Conservation (phyloP, 2,329 filamentous ascomycete genomes). For the Scleromitrula shiraiana region DNA sequence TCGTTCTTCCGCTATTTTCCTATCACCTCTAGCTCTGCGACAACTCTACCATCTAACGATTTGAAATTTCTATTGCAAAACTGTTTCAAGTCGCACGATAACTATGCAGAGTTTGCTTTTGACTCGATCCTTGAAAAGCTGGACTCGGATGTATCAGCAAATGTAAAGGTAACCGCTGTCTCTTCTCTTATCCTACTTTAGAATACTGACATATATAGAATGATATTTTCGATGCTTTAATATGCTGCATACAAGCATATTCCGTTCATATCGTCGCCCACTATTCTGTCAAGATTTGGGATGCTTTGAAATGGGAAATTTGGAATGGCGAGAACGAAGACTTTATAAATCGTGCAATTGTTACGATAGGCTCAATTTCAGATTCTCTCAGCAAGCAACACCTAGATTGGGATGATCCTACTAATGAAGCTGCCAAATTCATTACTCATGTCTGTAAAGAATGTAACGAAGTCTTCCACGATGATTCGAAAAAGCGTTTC, state of each 20-base stretch:
- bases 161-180: slow-evolving; percentile 22
- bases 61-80: slow-evolving; percentile 18
- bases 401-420: slow-evolving; percentile 6
- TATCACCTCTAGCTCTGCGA: slow-evolving; percentile 14
- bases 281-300: slow-evolving; percentile 27
- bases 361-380: slow-evolving; percentile 19
- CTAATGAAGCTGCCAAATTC: slow-evolving; percentile 8
- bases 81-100: slow-evolving; percentile 24
- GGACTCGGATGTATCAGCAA: slow-evolving; percentile 23
- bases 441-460: slow-evolving; percentile 11
- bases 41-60: slow-evolving; percentile 15
- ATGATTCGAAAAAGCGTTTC: slow-evolving; percentile 8
- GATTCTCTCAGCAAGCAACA: slow-evolving; percentile 1
- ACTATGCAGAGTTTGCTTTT: slow-evolving; percentile 22
- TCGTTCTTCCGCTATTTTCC: slow-evolving; percentile 27
- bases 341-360: slow-evolving; percentile 21
- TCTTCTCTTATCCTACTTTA: neutral
- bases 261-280: slow-evolving; percentile 14
- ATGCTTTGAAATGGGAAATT: slow-evolving; percentile 29
- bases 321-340: slow-evolving; percentile 28
- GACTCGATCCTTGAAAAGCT: slow-evolving; percentile 19
- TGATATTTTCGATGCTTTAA: slow-evolving; percentile 19
- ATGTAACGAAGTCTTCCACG: slow-evolving; percentile 3
- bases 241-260: slow-evolving; percentile 14
- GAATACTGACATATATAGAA: slow-evolving; percentile 19